Base-by-base conservation (phyloP, 305 asterid genomes). In the Fraxinus albicans region DNA sequence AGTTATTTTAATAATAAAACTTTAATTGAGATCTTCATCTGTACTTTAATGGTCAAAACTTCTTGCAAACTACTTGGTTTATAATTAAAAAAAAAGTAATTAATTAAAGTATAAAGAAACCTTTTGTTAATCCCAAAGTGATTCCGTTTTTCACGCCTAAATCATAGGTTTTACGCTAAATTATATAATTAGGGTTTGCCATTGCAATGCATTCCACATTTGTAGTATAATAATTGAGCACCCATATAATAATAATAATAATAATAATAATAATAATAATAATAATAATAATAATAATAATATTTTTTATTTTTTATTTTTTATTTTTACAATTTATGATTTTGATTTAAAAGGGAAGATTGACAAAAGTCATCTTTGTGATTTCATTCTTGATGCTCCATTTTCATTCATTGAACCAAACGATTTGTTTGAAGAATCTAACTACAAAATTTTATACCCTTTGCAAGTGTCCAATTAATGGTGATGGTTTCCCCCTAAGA, bases 91-190 rank as follows among this genome's bases (percentile, higher is more conserved):
- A 33, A 33, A 33, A 33, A 33, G 83, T 38, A 47, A 76, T 80
- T 55, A 88, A 85, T 67, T 84, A 67, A 90, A 84, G 82, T 74
- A 82, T 76, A 85, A 74, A 85, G 86, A 77, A 86, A 76, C 80
- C 72, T 69, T 82, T 73, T 83, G 70, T 81, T 40, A 79, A 87
- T 81, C 53, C 17, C 73, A 84, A 90, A 83, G 84, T 44, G 63
- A 81, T 80, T 82, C 92, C 91, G 73, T 47, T 83, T 82, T 85
- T 84, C 72, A 78, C 87, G 92, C 91, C 93, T 88, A 81, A 87
- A 88, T 91, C 78, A 85, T 76, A 88, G 89, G 73, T 44, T 84
- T 63, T 42, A 70, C 83, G 40, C 84, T 10, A 82, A 34, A 15
- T 29, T 81, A 53, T 77, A 50, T 6, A 44, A 35, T 19, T 19